Evolutionary conservation across 1,284 basidiomycete genomes (phyloP).

Genomic region (Meripilus lineatus): DNA sequence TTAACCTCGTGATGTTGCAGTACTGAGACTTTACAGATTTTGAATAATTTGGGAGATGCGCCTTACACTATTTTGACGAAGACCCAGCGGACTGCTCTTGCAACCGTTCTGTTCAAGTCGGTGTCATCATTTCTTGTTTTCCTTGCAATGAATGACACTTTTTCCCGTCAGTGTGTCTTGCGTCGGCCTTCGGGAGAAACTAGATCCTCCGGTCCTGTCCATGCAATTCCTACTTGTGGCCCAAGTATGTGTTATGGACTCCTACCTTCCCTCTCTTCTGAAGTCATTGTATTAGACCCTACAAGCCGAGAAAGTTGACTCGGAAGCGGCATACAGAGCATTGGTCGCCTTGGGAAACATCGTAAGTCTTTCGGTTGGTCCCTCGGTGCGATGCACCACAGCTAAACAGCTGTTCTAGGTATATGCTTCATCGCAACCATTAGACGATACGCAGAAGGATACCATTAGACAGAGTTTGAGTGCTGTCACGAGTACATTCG

Average conservation of each 20-base stretch:
- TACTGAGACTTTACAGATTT: slow-evolving; percentile 37
- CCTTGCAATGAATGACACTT: slow-evolving; percentile 8
- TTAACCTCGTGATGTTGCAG: too few relatives aligned
- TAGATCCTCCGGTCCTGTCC: slow-evolving; percentile 28
- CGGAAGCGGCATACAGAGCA: slow-evolving; percentile 82
- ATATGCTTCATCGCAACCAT: too few relatives aligned
- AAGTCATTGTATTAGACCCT: slow-evolving; percentile 45
- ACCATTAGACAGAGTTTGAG: too few relatives aligned
- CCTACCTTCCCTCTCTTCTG: slow-evolving; percentile 13
- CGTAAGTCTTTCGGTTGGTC: slow-evolving; percentile 15
- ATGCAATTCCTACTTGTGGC: slow-evolving; percentile 42
- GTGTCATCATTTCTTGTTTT: slow-evolving; percentile 19
- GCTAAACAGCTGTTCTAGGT: too few relatives aligned
- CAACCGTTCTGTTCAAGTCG: slow-evolving; percentile 81
- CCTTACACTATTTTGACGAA: slow-evolving; percentile 59
- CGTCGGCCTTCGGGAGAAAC: slow-evolving; percentile 38
- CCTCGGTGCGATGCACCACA: too few relatives aligned
- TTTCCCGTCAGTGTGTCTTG: slow-evolving; percentile 53
- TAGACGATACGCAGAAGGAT: too few relatives aligned
- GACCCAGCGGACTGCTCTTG: slow-evolving; percentile 66
- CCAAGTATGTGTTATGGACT: slow-evolving; percentile 35
- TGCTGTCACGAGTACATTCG: too few relatives aligned
- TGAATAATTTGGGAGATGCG: slow-evolving; percentile 45
- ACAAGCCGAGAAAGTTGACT: slow-evolving; percentile 64
- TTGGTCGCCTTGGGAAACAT: slow-evolving; percentile 88